phyloP scores from a whole-genome alignment of 345 rosid species.

The Arabidopsis arenosa region DNA sequence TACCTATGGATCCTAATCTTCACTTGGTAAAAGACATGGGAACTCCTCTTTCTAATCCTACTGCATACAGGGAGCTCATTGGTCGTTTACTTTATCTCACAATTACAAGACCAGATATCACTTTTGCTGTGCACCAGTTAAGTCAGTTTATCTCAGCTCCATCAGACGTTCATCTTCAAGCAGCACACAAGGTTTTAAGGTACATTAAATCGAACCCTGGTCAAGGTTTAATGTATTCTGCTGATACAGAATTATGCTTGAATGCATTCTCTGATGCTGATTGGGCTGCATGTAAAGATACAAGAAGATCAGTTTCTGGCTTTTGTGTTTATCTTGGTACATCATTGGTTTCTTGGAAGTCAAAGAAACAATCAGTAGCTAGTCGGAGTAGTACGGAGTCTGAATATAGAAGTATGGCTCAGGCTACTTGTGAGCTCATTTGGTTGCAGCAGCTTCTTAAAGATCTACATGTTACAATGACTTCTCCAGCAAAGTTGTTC shows the following conservation, averaged over 20 bases:
- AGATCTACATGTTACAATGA: neutral
- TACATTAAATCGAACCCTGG: neutral
- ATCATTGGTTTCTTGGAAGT: neutral
- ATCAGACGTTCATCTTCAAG: neutral
- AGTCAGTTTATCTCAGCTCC: neutral
- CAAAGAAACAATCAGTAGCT: neutral
- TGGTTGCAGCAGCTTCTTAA: neutral
- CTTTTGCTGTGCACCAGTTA: neutral
- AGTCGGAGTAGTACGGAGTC: neutral
- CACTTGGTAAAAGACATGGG: too few relatives aligned
- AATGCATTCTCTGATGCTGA: neutral
- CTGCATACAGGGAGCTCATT: neutral
- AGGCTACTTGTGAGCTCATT: neutral
- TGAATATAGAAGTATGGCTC: neutral
- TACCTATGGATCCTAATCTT: too few relatives aligned
- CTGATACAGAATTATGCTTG: neutral
- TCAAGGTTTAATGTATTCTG: neutral
- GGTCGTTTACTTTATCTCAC: neutral
- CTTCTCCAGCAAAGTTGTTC: neutral
- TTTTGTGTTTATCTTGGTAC: neutral
- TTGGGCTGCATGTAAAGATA: neutral
- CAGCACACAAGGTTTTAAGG: neutral
- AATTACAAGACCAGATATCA: neutral
- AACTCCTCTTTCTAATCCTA: too few relatives aligned
- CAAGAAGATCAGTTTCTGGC: accelerated